These are phyloP conservation scores for Lipomyces spencermartinsiae DNA, from an alignment of 805 yeast species.

Conservation along the genomic window DNA sequence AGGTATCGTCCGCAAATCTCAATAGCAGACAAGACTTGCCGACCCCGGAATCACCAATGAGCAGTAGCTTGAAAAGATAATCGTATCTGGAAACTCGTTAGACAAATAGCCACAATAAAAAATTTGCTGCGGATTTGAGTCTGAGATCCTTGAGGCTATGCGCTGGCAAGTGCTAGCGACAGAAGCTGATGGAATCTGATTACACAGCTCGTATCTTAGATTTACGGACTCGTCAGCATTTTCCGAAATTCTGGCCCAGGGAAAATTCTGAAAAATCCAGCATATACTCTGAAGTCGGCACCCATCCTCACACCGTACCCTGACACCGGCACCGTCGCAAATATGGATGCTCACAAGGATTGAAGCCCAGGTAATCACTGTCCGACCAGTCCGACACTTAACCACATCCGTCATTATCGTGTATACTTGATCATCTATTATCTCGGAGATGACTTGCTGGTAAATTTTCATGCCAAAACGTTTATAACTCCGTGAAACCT, in stretches of 20 bases:
- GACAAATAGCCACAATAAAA: neutral
- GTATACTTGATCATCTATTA: neutral
- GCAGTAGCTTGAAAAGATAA: slow-evolving; percentile 88
- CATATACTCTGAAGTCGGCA: neutral
- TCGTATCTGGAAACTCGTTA: slow-evolving; percentile 76
- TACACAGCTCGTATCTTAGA: neutral
- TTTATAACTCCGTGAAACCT: neutral
- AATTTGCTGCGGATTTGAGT: neutral
- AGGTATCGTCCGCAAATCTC: slow-evolving; percentile 96
- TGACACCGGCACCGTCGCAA: neutral
- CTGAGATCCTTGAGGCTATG: neutral
- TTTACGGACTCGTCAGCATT: neutral
- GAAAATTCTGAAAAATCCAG: neutral
- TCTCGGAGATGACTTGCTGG: neutral
- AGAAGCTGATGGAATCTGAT: neutral
- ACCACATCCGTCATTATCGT: neutral
- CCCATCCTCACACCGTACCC: neutral
- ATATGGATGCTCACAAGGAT: neutral
- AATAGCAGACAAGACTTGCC: slow-evolving; percentile 95
- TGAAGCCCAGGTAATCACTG: neutral
- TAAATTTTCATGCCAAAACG: neutral
- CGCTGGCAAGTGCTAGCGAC: neutral
- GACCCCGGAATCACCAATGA: slow-evolving; percentile 98
- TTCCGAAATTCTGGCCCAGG: neutral
- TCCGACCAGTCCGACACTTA: neutral